phyloP scores from a whole-genome alignment of 148 eudicot species.

The Cornus florida region DNA sequence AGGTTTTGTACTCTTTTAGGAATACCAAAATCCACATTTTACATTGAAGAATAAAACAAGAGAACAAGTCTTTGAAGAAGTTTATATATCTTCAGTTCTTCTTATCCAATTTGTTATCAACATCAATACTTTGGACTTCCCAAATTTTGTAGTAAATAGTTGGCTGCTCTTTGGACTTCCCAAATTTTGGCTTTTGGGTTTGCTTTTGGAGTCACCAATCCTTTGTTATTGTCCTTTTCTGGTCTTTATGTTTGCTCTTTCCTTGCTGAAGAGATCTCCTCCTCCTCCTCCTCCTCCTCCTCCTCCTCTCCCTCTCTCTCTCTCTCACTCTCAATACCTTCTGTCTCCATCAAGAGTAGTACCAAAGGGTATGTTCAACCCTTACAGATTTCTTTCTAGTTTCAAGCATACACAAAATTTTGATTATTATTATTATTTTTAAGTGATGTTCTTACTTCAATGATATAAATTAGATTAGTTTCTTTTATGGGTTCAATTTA shows the following conservation, averaged over 20 bases:
- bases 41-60: neutral
- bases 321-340: too few species aligned
- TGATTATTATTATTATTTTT: too few species aligned
- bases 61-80: neutral
- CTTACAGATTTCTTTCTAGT: too few species aligned
- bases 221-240: neutral
- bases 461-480: too few species aligned
- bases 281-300: too few species aligned
- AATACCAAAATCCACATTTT: neutral
- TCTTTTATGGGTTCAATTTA: too few species aligned
- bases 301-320: too few species aligned
- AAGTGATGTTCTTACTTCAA: too few species aligned
- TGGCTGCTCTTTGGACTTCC: neutral
- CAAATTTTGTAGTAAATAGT: neutral
- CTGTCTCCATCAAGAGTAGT: too few species aligned
- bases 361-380: too few species aligned
- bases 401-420: too few species aligned
- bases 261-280: neutral
- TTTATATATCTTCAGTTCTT: neutral
- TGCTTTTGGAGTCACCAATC: neutral
- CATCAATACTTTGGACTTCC: neutral
- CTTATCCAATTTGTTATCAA: neutral
- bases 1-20: neutral
- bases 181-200: neutral
- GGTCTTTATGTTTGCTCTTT: neutral